A percentile compares a stretch with the other conserved stretches of the same genome.
Conservation (phyloP, 176 grass and related monocot species). For the Musa acuminata region DNA sequence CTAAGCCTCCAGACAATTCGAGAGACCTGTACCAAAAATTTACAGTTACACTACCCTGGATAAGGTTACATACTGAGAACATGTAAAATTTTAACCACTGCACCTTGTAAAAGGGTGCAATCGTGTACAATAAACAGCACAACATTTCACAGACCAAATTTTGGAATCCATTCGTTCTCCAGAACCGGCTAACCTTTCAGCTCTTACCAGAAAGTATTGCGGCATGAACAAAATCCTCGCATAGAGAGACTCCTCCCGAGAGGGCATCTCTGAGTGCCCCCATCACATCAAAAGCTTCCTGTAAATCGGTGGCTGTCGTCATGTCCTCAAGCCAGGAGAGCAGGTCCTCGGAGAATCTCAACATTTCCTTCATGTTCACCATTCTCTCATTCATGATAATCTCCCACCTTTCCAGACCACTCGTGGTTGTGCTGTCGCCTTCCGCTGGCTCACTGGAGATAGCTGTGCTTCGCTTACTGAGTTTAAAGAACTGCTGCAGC, state of each 20-base stretch:
- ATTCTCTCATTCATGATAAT: conserved; percentile 81
- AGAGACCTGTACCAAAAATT: too few relatives aligned
- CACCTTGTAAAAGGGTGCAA: background rate
- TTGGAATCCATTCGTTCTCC: too few relatives aligned
- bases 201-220: conserved; percentile 31
- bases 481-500: conserved; percentile 83
- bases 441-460: conserved; percentile 15
- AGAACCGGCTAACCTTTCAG: background rate
- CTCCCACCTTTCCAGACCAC: conserved; percentile 53
- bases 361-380: conserved; percentile 77
- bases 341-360: conserved; percentile 59
- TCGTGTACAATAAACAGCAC: too few relatives aligned
- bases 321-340: conserved; percentile 85
- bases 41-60: too few relatives aligned
- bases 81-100: too few relatives aligned
- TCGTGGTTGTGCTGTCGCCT: background rate
- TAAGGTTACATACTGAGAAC: too few relatives aligned
- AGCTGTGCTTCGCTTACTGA: conserved; percentile 32
- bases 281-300: conserved; percentile 90
- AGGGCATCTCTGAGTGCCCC: conserved; percentile 51
- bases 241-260: conserved; percentile 43
- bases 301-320: conserved; percentile 59
- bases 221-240: conserved; percentile 67
- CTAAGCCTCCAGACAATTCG: too few relatives aligned
- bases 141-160: background rate